These are phyloP conservation scores for Piloderma croceum DNA, from an alignment of 768 basidiomycete genomes.

Conservation along the genomic window DNA sequence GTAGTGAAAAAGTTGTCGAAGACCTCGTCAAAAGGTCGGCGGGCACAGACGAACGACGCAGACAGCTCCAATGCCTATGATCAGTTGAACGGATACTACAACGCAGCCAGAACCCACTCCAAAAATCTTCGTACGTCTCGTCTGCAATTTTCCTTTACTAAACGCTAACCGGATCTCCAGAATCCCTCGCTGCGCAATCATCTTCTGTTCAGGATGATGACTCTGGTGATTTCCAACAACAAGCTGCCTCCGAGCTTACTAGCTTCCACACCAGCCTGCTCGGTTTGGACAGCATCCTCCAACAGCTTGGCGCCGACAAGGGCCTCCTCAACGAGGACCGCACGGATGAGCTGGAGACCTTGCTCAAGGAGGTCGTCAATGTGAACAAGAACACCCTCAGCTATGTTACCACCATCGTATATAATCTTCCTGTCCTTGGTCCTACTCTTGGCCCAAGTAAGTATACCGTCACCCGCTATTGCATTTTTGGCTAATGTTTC, in stretches of 20 bases:
- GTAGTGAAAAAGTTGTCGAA: too few species aligned
- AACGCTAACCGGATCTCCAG: conserved; percentile 13
- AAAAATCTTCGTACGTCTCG: conserved; percentile 21
- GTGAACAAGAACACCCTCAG: conserved; percentile 40
- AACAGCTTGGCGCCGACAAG: conserved; percentile 31
- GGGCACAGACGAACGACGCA: too few species aligned
- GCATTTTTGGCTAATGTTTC: background rate
- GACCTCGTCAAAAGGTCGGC: too few species aligned
- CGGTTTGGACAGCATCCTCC: conserved; percentile 25
- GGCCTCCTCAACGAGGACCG: conserved; percentile 49
- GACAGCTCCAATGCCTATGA: too few species aligned
- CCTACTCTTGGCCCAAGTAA: conserved; percentile 51
- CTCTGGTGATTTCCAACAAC: conserved; percentile 32
- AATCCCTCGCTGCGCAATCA: conserved; percentile 30
- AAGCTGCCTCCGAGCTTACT: conserved; percentile 31
- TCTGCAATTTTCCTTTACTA: background rate
- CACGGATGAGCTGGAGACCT: conserved; percentile 37
- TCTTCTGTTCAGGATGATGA: conserved; percentile 12
- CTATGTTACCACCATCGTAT: conserved; percentile 26
- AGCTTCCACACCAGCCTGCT: conserved; percentile 28
- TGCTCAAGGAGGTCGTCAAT: conserved; percentile 47
- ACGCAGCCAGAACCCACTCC: conserved; percentile 16
- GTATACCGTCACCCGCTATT: conserved; percentile 16
- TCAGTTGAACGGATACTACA: conserved; percentile 17
- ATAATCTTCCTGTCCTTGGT: conserved; percentile 41